Conservation (phyloP, 1,284 basidiomycete species). For the Leccinum cinnamomeum region DNA sequence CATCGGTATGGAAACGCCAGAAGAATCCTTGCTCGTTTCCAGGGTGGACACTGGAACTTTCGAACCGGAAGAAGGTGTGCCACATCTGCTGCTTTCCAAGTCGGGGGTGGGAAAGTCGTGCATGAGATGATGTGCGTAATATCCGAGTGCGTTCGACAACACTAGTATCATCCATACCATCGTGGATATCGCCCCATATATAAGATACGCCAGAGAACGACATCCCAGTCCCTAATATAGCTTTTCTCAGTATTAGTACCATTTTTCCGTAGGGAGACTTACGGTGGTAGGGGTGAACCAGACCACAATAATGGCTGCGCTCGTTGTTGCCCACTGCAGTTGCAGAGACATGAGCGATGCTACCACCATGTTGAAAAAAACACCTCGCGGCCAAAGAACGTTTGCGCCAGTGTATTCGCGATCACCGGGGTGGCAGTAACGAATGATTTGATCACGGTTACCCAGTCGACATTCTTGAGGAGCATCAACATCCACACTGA, state of each 20-base stretch:
- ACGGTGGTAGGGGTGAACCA: slow-evolving; percentile 41
- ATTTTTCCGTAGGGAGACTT: slow-evolving; percentile 1
- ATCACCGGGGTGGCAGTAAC: slow-evolving; percentile 24
- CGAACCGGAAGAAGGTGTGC: not conserved
- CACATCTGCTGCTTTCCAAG: not conserved
- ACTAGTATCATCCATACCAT: slow-evolving; percentile 40
- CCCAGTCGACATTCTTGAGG: slow-evolving; percentile 26
- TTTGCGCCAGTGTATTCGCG: slow-evolving; percentile 1
- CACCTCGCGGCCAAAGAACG: slow-evolving; percentile 30
- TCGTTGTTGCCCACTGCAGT: slow-evolving; percentile 43
- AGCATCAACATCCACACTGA: not conserved
- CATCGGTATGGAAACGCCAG: not conserved
- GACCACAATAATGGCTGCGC: slow-evolving; percentile 36
- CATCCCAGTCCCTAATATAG: slow-evolving; percentile 37
- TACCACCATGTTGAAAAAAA: slow-evolving; percentile 35
- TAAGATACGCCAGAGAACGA: slow-evolving; percentile 39
- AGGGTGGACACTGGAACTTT: not conserved
- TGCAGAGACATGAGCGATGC: slow-evolving; percentile 36
- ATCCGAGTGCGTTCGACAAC: slow-evolving; percentile 37
- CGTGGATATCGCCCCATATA: slow-evolving; percentile 40
- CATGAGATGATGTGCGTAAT: slow-evolving; percentile 27
- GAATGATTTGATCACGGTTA: slow-evolving; percentile 25
- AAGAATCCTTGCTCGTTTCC: not conserved
- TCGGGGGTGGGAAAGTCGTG: not conserved
- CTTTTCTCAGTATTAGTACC: not conserved